Base-by-base conservation (phyloP, 2,329 filamentous ascomycete species). In the Alternaria longipes region DNA sequence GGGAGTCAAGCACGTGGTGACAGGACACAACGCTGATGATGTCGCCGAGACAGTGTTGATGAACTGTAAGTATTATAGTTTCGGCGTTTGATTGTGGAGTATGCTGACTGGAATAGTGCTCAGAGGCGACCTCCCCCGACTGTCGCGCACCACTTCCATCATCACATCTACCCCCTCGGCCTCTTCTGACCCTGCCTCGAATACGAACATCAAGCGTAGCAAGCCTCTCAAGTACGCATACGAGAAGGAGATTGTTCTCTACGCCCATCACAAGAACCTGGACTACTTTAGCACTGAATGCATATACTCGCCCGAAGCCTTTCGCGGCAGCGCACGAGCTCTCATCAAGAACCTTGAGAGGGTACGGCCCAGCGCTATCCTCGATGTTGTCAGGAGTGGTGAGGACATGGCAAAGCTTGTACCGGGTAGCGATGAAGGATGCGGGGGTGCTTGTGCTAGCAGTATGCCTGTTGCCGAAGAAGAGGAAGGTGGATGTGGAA, bases 231-330 rank as follows among this genome's bases (percentile, higher is more conserved):
- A 99, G 79, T 99, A 98, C 78, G 94, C 94, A 1, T 99, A 98
- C 76, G 95, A 99, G 78, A 99, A 99, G 81, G 95, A 99, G 77
- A 99, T 99, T 68, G 95, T 99, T 18, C 85, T 99, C 6, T 99
- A 99, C 76, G 95, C 95, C 5, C 92, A 98, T 76, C 93, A 99
- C 83, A 97, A 95, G 80, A 94, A 94, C 78, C 84, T 99, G 65
- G 94, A 98, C 77, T 99, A 99, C 81, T 99, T 99, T 81, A 97
- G 90, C 73, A 99, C 95, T 0, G 95, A 99, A 81, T 99, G 95
- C 83, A 93, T 99, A 62, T 99, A 99, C 83, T 97, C 93, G 55
- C 95, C 95, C 0, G 95, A 99, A 80, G 95, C 95, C 2, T 99
- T 99, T 76, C 87, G 95, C 60, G 95, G 95, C 3, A 97, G 92